Conservation (phyloP, 768 basidiomycete species). For the Kwoniella europaea region DNA sequence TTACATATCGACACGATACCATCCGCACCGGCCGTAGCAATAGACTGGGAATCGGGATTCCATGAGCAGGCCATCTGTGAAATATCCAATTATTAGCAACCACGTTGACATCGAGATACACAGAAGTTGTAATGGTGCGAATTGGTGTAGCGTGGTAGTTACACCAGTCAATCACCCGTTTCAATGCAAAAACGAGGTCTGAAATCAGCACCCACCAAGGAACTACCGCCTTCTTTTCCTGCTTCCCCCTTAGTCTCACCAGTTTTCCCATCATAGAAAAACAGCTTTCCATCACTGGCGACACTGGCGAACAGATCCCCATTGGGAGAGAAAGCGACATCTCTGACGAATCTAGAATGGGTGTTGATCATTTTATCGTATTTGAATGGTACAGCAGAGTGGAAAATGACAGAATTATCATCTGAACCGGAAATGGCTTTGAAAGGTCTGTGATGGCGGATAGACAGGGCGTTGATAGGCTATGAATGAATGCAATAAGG, state of each 20-base stretch:
- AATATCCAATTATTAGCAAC: background rate
- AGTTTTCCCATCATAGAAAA: constrained; percentile 87
- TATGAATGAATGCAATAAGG: constrained; percentile 46
- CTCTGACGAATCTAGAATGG: constrained; percentile 91
- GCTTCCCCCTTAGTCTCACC: constrained; percentile 75
- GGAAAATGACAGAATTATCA: constrained; percentile 78
- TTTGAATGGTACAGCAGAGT: constrained; percentile 88
- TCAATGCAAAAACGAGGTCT: background rate
- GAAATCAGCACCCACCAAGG: constrained; percentile 25
- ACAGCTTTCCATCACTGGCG: constrained; percentile 80
- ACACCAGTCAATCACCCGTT: no score
- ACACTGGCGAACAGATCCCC: constrained; percentile 86
- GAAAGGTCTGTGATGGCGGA: constrained; percentile 87
- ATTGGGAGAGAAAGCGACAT: constrained; percentile 78
- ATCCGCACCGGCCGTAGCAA: constrained; percentile 85
- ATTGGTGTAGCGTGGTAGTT: no score
- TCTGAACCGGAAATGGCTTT: constrained; percentile 87
- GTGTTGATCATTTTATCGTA: constrained; percentile 82
- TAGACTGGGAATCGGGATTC: constrained; percentile 72
- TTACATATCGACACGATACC: constrained; percentile 84
- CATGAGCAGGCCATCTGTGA: constrained; percentile 65
- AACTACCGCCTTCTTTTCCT: constrained; percentile 37
- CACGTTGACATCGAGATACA: no score
- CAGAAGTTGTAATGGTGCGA: no score
- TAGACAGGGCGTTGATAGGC: constrained; percentile 85